Base-by-base conservation (phyloP, 1,139 yeast genomes). In the Yamadazyma kanchanaburiensis region DNA sequence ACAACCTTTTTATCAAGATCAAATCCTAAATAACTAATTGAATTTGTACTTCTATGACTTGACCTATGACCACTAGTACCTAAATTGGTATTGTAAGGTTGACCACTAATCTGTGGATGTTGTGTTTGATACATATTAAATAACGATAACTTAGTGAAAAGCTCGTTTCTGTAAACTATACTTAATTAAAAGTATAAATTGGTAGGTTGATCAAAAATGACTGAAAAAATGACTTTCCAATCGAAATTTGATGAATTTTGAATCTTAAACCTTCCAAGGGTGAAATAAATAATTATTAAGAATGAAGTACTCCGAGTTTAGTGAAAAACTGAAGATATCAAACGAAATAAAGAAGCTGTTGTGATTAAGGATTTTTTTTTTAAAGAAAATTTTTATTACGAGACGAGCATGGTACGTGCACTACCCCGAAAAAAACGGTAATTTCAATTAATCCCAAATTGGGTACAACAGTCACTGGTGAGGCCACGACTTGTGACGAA, bases 11-110 rank as follows among this genome's bases (percentile, higher is more conserved):
- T 7, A 15, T 28, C 24, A 14, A 28, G 24, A 14, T 27, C 29
- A 19, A 32, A 37, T 12, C 27, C 21, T 32, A 53, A 32, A 37
- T 55, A 56, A 35, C 48, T 51, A 35, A 45, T 49, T 34, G 61
- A 58, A 17, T 59, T 47, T 17, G 58, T 42, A 22, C 59, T 59
- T 30, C 69, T 50, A 44, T 63, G 69, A 39, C 70, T 42, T 22
- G 60, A 59, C 30, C 69, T 50, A 44, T 63, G 69, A 39, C 70
- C 69, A 5, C 64, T 57, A 14, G 67, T 57, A 21, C 69, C 70
- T 38, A 62, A 45, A 35, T 45, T 51, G 29, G 51, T 46, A 37
- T 50, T 54, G 35, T 30, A 34, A 21, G 28, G 25, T 21, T 31
- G 30, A 7, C 26, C 8, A 12, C 8, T 6, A 16, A 23, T 23